Evolutionary conservation across 257 asterid genomes (phyloP).

Genomic region (Dorcoceras hygrometricum): DNA sequence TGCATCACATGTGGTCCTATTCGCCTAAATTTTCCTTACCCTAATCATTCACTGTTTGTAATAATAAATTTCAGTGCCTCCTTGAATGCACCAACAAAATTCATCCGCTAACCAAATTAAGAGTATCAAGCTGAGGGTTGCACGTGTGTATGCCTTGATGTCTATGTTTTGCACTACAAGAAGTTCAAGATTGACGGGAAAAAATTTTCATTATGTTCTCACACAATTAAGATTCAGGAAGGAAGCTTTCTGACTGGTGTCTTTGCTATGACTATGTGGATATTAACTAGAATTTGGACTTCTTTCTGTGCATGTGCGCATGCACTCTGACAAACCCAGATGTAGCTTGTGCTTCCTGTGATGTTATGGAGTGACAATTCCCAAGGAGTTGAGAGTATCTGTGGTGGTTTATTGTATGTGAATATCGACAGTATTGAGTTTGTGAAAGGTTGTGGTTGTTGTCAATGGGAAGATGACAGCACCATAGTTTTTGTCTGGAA

Average conservation of each 20-base stretch:
- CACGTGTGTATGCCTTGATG: conserved; percentile 8
- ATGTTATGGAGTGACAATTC: conserved; percentile 4
- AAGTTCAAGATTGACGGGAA: background rate
- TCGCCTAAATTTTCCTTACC: background rate
- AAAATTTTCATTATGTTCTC: conserved; percentile 1
- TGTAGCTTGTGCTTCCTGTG: conserved; percentile 4
- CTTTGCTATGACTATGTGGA: conserved; percentile 5
- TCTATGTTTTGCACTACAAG: background rate
- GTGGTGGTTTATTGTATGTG: background rate
- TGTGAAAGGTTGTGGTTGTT: conserved; percentile 14
- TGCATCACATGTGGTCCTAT: background rate
- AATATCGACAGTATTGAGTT: conserved; percentile 5
- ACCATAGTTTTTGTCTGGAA: conserved; percentile 1
- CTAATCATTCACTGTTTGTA: background rate
- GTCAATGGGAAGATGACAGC: background rate
- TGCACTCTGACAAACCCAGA: background rate
- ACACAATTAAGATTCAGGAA: background rate
- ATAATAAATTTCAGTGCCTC: background rate
- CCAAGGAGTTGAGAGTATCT: background rate
- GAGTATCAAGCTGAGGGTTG: conserved; percentile 1
- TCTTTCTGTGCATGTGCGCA: conserved; percentile 2
- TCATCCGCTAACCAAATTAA: background rate
- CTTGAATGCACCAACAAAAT: background rate
- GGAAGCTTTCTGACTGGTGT: conserved; percentile 8
- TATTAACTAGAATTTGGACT: conserved; percentile 3